phyloP scores from a whole-genome alignment of 441 rosid genomes.

The Jatropha podagrica region DNA sequence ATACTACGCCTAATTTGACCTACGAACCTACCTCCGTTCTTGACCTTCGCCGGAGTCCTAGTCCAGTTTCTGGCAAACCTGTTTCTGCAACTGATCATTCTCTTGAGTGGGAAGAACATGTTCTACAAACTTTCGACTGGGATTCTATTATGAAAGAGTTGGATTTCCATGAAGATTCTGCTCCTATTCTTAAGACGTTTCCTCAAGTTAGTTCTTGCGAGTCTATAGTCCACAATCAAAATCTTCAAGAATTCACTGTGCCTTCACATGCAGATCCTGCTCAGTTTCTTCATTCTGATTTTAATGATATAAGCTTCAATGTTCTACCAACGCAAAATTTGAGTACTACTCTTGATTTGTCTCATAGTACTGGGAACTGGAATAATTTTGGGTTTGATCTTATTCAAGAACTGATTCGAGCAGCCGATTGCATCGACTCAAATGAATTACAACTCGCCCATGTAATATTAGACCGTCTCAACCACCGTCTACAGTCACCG shows the following conservation, averaged over 20 bases:
- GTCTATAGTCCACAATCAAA: constrained; percentile 36
- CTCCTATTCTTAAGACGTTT: constrained; percentile 28
- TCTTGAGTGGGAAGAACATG: constrained; percentile 66
- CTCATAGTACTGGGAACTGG: constrained; percentile 24
- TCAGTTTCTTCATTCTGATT: constrained; percentile 35
- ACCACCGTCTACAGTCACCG: constrained; percentile 55
- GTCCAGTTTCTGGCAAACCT: constrained; percentile 42
- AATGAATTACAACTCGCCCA: constrained; percentile 75
- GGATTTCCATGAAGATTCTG: constrained; percentile 66
- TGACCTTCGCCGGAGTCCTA: constrained; percentile 54
- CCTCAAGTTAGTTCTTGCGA: constrained; percentile 32
- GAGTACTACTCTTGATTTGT: constrained; percentile 17
- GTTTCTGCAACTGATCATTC: constrained; percentile 26
- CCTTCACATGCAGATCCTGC: constrained; percentile 32
- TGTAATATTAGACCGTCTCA: constrained; percentile 74
- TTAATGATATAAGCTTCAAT: constrained; percentile 32
- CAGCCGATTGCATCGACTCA: constrained; percentile 75
- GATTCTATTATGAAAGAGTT: constrained; percentile 83
- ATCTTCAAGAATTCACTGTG: constrained; percentile 41
- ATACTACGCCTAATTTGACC: constrained; percentile 14
- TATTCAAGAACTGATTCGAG: constrained; percentile 75
- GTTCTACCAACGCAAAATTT: constrained; percentile 12
- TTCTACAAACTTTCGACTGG: constrained; percentile 73
- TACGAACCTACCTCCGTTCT: constrained; percentile 88
- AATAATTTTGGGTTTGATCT: constrained; percentile 48